phyloP scores from a whole-genome alignment of 306 rosid genomes.

The Cicer chorassanicum region DNA sequence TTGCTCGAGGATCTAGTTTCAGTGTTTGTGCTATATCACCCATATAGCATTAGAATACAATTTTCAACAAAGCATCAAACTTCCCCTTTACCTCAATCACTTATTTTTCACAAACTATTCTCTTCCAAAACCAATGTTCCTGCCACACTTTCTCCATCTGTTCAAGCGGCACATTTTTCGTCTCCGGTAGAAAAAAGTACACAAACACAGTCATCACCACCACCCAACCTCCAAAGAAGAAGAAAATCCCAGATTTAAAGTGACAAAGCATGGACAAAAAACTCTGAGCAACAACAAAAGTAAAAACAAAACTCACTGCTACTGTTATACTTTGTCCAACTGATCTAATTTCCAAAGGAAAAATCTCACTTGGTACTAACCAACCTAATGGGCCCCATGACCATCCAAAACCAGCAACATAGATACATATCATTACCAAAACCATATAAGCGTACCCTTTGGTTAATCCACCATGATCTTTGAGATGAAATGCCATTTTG shows the following conservation, averaged over 20 bases:
- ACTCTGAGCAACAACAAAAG: constrained; percentile 54
- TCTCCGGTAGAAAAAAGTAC: constrained; percentile 41
- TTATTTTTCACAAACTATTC: constrained; percentile 37
- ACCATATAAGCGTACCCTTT: constrained; percentile 50
- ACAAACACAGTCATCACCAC: constrained; percentile 55
- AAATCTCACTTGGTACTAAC: constrained; percentile 60
- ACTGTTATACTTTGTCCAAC: constrained; percentile 57
- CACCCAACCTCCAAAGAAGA: constrained; percentile 68
- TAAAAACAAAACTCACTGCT: constrained; percentile 59
- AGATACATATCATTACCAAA: constrained; percentile 48
- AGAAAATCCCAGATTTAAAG: constrained; percentile 53
- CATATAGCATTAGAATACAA: background rate
- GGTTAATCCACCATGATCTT: constrained; percentile 51
- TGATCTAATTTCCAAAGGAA: constrained; percentile 53
- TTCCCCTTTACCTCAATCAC: constrained; percentile 23
- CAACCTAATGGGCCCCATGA: constrained; percentile 61
- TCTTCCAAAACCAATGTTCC: constrained; percentile 64
- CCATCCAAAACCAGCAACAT: constrained; percentile 58
- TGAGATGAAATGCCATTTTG: constrained; percentile 46
- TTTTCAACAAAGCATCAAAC: constrained; percentile 9
- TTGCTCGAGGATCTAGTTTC: background rate
- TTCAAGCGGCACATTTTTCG: constrained; percentile 45
- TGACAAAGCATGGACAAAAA: constrained; percentile 60
- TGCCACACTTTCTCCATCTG: constrained; percentile 58
- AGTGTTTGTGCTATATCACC: background rate